Percentiles rank a stretch among this genome's conserved stretches.
These are phyloP conservation scores for Babesia bovis DNA, from an alignment of 169 alveolate genomes.

Conservation along the genomic window DNA sequence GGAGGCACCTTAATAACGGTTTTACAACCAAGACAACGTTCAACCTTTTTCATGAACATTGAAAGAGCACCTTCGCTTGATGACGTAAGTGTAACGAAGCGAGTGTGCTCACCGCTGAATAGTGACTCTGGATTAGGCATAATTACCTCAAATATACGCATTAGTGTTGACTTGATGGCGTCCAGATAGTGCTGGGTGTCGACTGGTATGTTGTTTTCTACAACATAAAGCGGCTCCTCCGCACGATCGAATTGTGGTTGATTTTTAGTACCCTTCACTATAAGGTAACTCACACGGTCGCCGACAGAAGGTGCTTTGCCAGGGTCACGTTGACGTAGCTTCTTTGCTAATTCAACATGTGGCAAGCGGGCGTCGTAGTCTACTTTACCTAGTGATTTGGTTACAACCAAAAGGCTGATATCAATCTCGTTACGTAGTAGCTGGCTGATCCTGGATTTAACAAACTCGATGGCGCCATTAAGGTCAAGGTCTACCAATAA, in stretches of 20 bases:
- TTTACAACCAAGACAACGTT: slow-evolving; percentile 92
- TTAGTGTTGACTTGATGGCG: slow-evolving; percentile 89
- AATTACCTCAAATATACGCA: slow-evolving; percentile 91
- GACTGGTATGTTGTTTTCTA: slow-evolving; percentile 93
- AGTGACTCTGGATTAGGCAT: slow-evolving; percentile 89
- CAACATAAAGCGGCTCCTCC: slow-evolving; percentile 98
- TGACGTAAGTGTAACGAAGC: slow-evolving; percentile 63
- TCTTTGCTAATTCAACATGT: slow-evolving; percentile 98
- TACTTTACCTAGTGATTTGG: slow-evolving; percentile 93
- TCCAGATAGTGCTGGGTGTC: slow-evolving; percentile 97
- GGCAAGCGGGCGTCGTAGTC: slow-evolving; percentile 95
- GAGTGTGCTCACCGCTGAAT: slow-evolving; percentile 81
- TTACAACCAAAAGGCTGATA: slow-evolving; percentile 93
- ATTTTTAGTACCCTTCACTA: slow-evolving; percentile 92
- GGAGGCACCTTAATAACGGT: slow-evolving; percentile 79
- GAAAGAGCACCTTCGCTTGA: slow-evolving; percentile 83
- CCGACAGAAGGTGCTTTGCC: slow-evolving; percentile 97
- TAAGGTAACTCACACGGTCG: slow-evolving; percentile 96
- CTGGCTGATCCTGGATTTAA: slow-evolving; percentile 78
- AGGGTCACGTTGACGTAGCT: slow-evolving; percentile 92
- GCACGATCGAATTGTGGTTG: slow-evolving; percentile 95
- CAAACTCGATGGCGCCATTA: slow-evolving; percentile 89
- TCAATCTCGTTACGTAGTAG: slow-evolving; percentile 95
- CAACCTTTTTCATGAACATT: slow-evolving; percentile 87
- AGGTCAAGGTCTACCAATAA: slow-evolving; percentile 89